phyloP scores from a whole-genome alignment of 140 eudicot genomes.

The Oenanthe javanica region DNA sequence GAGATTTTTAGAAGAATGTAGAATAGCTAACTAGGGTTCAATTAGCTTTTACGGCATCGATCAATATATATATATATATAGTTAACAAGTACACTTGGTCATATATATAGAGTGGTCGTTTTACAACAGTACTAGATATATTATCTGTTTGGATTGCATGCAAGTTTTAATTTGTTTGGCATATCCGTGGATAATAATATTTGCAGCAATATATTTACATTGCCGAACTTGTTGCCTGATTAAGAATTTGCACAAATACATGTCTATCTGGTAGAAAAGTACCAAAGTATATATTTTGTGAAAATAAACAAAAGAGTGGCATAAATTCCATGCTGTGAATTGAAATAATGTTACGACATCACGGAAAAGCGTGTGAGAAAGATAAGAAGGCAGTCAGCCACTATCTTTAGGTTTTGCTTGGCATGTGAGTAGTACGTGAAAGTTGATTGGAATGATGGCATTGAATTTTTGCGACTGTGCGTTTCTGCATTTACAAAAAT shows the following conservation, averaged over 20 bases:
- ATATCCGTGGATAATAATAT: neutral
- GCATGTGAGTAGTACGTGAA: neutral
- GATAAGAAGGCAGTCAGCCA: neutral
- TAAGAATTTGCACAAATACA: neutral
- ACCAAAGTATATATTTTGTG: neutral
- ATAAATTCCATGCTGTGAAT: neutral
- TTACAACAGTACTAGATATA: neutral
- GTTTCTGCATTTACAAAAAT: neutral
- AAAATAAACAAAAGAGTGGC: neutral
- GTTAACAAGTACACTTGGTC: too few relatives aligned
- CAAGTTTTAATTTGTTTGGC: neutral
- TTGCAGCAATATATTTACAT: neutral
- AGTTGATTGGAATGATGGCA: neutral
- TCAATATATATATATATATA: too few relatives aligned
- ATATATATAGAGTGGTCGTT: too few relatives aligned
- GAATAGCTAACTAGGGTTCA: too few relatives aligned
- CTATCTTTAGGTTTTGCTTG: constrained; percentile 4
- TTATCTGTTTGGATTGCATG: neutral
- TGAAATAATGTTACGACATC: neutral
- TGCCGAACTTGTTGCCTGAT: neutral
- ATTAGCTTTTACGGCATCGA: too few relatives aligned
- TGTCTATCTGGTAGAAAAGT: neutral
- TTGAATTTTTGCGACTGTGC: neutral
- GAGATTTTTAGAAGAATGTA: too few relatives aligned
- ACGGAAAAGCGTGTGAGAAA: neutral